Evolutionary conservation across 2,329 filamentous ascomycete species (phyloP).

Genomic region (Colletotrichum theobromicola): DNA sequence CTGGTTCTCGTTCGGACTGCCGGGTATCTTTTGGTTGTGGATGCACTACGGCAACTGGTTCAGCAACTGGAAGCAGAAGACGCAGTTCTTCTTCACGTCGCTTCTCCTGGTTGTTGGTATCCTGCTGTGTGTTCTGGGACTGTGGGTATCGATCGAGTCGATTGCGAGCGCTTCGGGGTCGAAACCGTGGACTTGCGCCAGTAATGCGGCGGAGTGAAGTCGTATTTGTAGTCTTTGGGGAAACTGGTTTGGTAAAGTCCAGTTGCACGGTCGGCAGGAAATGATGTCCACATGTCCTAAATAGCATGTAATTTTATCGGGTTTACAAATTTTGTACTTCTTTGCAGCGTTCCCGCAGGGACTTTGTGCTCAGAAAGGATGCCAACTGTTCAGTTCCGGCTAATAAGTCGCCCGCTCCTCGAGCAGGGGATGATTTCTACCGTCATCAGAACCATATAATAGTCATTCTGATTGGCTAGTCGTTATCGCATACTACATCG

Average conservation of each 20-base stretch:
- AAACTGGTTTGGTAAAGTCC: background rate
- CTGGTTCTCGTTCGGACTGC: constrained; percentile 67
- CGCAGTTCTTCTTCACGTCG: constrained; percentile 34
- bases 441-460: too few relatives aligned
- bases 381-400: too few relatives aligned
- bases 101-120: constrained; percentile 36
- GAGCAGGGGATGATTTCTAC: too few relatives aligned
- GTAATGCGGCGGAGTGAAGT: constrained; percentile 25
- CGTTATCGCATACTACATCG: too few relatives aligned
- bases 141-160: constrained; percentile 44
- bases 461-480: too few relatives aligned
- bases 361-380: background rate
- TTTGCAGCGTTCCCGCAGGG: background rate
- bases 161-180: constrained; percentile 31
- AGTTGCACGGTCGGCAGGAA: too few relatives aligned
- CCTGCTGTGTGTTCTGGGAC: constrained; percentile 39
- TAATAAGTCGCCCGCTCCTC: too few relatives aligned
- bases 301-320: too few relatives aligned
- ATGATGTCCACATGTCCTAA: too few relatives aligned
- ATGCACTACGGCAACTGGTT: constrained; percentile 49
- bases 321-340: background rate
- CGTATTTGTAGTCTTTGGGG: background rate
- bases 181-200: constrained; percentile 41
- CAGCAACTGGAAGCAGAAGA: constrained; percentile 31
- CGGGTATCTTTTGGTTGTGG: constrained; percentile 53